Evolutionary conservation across 345 rosid genomes (phyloP).

Genomic region (Zanthoxylum bungeanum): DNA sequence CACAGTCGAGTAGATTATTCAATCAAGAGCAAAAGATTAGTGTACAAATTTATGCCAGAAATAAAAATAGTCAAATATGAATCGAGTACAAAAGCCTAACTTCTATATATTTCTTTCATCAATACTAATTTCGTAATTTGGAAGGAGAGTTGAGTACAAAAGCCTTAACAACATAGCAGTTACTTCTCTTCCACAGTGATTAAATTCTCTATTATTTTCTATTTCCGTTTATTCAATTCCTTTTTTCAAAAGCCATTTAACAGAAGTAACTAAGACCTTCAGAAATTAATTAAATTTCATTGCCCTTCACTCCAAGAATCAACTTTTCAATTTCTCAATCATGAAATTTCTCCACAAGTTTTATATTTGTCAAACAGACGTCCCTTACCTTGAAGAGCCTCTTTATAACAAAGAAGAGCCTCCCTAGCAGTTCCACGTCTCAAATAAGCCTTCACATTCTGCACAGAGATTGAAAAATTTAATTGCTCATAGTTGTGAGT

Average conservation of each 20-base stretch:
- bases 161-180: no score
- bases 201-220: no score
- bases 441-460: conserved; percentile 94
- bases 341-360: neutral
- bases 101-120: neutral
- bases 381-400: conserved; percentile 70
- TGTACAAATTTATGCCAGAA: neutral
- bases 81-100: no score
- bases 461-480: conserved; percentile 17
- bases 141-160: neutral
- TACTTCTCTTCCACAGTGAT: no score
- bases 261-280: neutral
- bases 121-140: neutral
- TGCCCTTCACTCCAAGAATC: neutral
- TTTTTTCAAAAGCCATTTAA: neutral
- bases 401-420: conserved; percentile 68
- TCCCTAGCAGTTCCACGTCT: conserved; percentile 95
- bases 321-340: neutral
- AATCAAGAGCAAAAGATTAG: neutral
- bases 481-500: neutral
- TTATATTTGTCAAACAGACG: neutral
- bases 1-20: neutral
- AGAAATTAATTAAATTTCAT: neutral
- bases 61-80: neutral
- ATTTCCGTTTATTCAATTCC: no score